Evolutionary conservation across 352 stramenopile genomes (phyloP), one percentile per base, ranked within the genome.

Genomic region (Phytophthora quininea): DNA sequence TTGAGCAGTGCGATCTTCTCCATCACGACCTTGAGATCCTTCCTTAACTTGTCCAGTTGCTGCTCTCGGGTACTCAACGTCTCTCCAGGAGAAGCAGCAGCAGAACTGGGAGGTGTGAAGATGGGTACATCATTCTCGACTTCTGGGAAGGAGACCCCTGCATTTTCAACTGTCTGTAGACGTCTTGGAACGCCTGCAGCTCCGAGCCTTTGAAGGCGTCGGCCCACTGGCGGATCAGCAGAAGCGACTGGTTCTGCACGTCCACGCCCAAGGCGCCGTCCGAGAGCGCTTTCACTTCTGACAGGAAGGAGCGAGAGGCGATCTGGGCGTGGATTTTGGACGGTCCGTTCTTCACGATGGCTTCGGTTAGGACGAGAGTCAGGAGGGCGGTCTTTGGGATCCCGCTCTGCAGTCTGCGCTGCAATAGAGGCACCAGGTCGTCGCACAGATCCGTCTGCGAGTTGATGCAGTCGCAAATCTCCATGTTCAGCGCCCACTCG

Each of bases 191-290:
- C 2, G 79, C 71, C 14, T 76, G 71, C 11, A 90, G 61, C 7
- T 76, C 61, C 24, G 71, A 62, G 54, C 74, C 69, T 3, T 77
- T 52, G 58, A 92, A 96, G 11, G 84, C 84, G 37, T 88, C 84
- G 0, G 85, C 84, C 88, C 88, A 96, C 49, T 96, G 86, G 60
- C 88, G 87, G 68, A 96, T 93, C 61, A 96, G 63, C 56, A 87
- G 60, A 35, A 92, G 64, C 40, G 88, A 75, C 60, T 91, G 83
- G 55, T 88, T 83, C 71, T 92, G 86, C 48, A 92, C 88, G 55
- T 93, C 86, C 57, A 88, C 80, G 46, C 84, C 84, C 54, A 87
- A 67, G 43, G 68, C 82, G 35, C 84, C 84, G 58, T 94, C 85
- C 6, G 78, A 83, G 5, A 96, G 71, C 35, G 76, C 82, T 3